A percentile compares a stretch with the other conserved stretches of the same genome.
Evolutionary conservation across 139 green algal genomes (phyloP).

Genomic region (Auxenochlorella protothecoides): DNA sequence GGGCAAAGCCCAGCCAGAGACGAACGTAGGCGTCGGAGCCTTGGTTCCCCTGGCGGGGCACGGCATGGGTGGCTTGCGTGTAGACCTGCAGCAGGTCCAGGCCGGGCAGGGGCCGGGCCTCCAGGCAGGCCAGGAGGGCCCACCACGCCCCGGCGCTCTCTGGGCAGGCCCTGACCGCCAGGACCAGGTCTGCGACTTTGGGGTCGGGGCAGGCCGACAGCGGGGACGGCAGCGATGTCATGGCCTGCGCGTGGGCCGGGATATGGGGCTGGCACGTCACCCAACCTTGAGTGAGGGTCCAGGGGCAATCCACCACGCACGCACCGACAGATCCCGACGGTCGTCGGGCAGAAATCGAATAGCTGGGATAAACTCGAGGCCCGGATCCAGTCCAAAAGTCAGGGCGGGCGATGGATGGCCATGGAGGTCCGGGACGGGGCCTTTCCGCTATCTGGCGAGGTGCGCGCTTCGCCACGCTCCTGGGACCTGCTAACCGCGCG

Average conservation of each 20-base stretch:
- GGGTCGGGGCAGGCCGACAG: background rate
- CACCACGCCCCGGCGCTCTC: slow-evolving; percentile 40
- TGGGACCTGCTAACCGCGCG: too few species aligned
- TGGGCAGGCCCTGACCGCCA: background rate
- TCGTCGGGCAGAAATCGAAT: too few species aligned
- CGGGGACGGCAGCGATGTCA: background rate
- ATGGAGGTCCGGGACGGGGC: too few species aligned
- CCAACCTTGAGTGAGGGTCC: slow-evolving; percentile 1
- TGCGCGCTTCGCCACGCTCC: too few species aligned
- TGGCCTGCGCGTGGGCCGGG: background rate
- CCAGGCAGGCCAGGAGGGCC: slow-evolving; percentile 24
- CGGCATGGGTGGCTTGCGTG: slow-evolving; percentile 48
- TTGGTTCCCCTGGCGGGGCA: slow-evolving; percentile 48
- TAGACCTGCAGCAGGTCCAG: slow-evolving; percentile 55
- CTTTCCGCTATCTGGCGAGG: too few species aligned
- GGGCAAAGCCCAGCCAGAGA: slow-evolving; percentile 67
- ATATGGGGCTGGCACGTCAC: too few species aligned
- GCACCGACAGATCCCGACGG: background rate
- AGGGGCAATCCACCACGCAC: slow-evolving; percentile 6
- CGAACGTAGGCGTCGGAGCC: slow-evolving; percentile 47
- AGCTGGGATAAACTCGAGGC: too few species aligned
- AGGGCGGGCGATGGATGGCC: too few species aligned
- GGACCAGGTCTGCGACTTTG: background rate
- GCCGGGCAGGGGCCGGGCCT: background rate
- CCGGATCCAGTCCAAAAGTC: too few species aligned